phyloP scores from a whole-genome alignment of 306 rosid genomes.

The Abrus precatorius region DNA sequence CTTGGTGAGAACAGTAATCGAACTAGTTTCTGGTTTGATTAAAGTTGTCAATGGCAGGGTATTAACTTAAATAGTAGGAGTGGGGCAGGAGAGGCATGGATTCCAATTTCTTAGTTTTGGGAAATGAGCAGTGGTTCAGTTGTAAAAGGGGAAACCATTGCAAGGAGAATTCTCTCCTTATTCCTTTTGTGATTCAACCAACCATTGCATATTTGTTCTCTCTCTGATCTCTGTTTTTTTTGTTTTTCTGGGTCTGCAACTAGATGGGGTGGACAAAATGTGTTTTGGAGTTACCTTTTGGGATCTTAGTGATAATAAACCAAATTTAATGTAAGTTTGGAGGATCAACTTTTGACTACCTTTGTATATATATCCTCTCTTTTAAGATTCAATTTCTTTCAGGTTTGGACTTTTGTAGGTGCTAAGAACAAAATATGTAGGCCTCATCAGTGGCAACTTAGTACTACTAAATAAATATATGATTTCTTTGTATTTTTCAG shows the following conservation, averaged over 20 bases:
- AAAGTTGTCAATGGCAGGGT: not conserved
- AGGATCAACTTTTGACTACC: constrained; percentile 17
- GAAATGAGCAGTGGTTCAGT: not conserved
- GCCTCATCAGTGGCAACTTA: constrained; percentile 14
- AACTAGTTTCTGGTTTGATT: not conserved
- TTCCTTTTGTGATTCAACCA: not conserved
- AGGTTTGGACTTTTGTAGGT: not conserved
- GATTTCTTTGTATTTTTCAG: constrained; percentile 63
- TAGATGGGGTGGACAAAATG: not conserved
- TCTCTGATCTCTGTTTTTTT: not conserved
- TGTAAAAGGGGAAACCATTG: constrained; percentile 1
- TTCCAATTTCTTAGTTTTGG: not conserved
- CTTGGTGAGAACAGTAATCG: not conserved
- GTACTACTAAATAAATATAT: constrained; percentile 35
- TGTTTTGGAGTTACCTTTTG: constrained; percentile 12
- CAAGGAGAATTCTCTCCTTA: too few relatives aligned
- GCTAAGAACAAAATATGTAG: constrained; percentile 20
- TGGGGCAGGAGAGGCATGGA: constrained; percentile 5
- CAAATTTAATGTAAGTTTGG: not conserved
- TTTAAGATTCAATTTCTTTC: constrained; percentile 17
- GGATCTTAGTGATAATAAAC: constrained; percentile 10
- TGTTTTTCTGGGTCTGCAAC: not conserved
- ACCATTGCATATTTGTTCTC: not conserved
- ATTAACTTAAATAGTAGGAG: not conserved
- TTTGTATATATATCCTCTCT: too few relatives aligned